phyloP scores from a whole-genome alignment of 768 basidiomycete genomes.

The Pholiota molesta region DNA sequence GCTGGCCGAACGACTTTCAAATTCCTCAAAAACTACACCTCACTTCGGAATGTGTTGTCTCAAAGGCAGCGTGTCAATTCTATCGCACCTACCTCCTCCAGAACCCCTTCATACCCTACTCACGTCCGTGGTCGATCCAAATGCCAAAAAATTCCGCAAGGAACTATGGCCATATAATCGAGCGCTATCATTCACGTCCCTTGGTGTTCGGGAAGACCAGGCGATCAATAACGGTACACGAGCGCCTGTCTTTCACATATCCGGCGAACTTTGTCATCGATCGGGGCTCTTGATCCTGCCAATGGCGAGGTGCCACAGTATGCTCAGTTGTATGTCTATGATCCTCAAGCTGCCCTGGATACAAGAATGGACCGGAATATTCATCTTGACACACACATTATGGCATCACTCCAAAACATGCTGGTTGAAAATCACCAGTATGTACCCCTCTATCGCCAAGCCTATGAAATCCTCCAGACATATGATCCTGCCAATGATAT shows the following conservation, averaged over 20 bases:
- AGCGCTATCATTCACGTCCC: conserved; percentile 39
- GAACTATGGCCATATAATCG: conserved; percentile 43
- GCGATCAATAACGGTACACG: conserved; percentile 20
- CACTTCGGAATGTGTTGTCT: conserved; percentile 37
- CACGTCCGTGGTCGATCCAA: background rate
- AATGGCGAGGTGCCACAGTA: conserved; percentile 11
- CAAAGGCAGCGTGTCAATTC: conserved; percentile 31
- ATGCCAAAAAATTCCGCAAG: conserved; percentile 28
- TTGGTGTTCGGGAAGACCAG: conserved; percentile 31
- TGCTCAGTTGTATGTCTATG: conserved; percentile 9
- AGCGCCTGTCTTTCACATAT: conserved; percentile 34
- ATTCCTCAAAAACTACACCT: conserved; percentile 10
- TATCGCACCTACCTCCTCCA: conserved; percentile 20
- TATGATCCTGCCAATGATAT: conserved; percentile 18
- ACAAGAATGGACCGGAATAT: conserved; percentile 20
- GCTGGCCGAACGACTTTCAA: conserved; percentile 9
- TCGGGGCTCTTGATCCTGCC: conserved; percentile 33
- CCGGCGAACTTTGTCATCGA: conserved; percentile 36
- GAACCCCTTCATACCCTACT: conserved; percentile 22
- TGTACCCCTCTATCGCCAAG: conserved; percentile 31
- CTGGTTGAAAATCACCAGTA: conserved; percentile 26
- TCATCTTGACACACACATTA: conserved; percentile 17
- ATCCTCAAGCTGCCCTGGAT: conserved; percentile 14
- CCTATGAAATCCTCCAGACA: conserved; percentile 32
- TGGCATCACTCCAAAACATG: conserved; percentile 28